These are phyloP conservation scores for Hericium alpestre DNA, from an alignment of 768 basidiomycete genomes.

Conservation along the genomic window DNA sequence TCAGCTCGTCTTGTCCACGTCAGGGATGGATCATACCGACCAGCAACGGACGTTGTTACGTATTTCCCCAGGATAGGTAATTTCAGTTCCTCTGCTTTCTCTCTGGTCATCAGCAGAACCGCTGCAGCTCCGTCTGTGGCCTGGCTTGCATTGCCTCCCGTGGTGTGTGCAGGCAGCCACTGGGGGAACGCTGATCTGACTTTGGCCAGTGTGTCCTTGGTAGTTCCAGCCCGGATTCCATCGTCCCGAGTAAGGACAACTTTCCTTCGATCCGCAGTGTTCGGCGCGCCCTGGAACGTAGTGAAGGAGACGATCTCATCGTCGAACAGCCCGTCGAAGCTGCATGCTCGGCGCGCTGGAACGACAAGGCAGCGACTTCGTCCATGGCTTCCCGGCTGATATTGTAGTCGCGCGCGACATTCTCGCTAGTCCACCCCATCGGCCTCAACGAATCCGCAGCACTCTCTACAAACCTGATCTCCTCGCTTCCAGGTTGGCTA, in stretches of 20 bases:
- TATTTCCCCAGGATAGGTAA: conserved; percentile 69
- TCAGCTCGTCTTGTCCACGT: background rate
- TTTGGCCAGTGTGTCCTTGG: conserved; percentile 49
- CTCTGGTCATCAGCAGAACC: conserved; percentile 69
- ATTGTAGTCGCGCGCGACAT: conserved; percentile 65
- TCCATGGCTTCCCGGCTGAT: conserved; percentile 71
- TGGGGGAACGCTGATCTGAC: conserved; percentile 74
- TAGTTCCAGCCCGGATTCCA: conserved; percentile 68
- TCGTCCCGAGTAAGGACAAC: conserved; percentile 61
- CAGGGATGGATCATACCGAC: conserved; percentile 23
- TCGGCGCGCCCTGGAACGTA: conserved; percentile 32
- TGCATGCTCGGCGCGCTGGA: conserved; percentile 68
- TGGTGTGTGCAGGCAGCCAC: conserved; percentile 64
- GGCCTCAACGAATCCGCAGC: conserved; percentile 55
- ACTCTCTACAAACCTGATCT: conserved; percentile 41
- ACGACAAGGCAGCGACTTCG: conserved; percentile 60
- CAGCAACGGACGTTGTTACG: conserved; percentile 57
- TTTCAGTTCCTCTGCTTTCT: conserved; percentile 63
- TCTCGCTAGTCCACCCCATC: conserved; percentile 89
- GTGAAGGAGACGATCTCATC: conserved; percentile 71
- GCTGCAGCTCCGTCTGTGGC: conserved; percentile 80
- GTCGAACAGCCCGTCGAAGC: conserved; percentile 53
- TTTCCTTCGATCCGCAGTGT: conserved; percentile 15
- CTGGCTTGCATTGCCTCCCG: conserved; percentile 84
- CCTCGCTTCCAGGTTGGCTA: conserved; percentile 49